Conservation (phyloP, 176 grass and related monocot genomes). For the Neostapfia colusana region DNA sequence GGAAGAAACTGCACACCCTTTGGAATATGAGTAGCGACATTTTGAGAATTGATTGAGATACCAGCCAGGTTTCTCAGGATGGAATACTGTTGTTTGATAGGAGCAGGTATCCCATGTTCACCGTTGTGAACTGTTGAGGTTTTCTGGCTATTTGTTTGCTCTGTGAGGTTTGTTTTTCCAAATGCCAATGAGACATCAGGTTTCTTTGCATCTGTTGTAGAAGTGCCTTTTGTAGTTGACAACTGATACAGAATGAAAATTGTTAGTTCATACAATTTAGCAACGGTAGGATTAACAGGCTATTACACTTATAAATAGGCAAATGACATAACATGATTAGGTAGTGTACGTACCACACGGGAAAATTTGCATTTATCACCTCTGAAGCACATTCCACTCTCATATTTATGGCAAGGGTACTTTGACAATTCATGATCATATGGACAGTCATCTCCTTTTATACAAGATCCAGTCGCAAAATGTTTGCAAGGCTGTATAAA, state of each 20-base stretch:
- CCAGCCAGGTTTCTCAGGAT: constrained; percentile 43
- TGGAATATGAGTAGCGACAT: constrained; percentile 44
- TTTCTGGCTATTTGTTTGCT: constrained; percentile 50
- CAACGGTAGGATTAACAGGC: background rate
- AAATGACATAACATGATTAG: constrained; percentile 18
- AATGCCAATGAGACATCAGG: constrained; percentile 31
- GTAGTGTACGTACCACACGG: constrained; percentile 54
- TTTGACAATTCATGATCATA: constrained; percentile 92
- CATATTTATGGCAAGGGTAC: constrained; percentile 83
- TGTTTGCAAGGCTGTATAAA: constrained; percentile 69
- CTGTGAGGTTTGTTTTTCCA: constrained; percentile 47
- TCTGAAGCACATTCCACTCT: constrained; percentile 69
- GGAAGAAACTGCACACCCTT: constrained; percentile 84
- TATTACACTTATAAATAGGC: constrained; percentile 27
- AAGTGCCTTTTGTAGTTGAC: constrained; percentile 39
- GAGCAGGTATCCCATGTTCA: constrained; percentile 31
- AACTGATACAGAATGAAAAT: constrained; percentile 52
- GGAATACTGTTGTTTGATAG: constrained; percentile 34
- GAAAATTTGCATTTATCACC: constrained; percentile 96
- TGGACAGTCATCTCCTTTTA: constrained; percentile 92
- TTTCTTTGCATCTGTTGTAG: constrained; percentile 43
- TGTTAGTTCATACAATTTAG: background rate
- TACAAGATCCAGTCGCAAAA: constrained; percentile 78
- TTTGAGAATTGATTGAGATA: constrained; percentile 38
- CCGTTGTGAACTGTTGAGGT: constrained; percentile 30